Base-by-base conservation (phyloP, 441 rosid genomes). In the Erodium chrysanthum region DNA sequence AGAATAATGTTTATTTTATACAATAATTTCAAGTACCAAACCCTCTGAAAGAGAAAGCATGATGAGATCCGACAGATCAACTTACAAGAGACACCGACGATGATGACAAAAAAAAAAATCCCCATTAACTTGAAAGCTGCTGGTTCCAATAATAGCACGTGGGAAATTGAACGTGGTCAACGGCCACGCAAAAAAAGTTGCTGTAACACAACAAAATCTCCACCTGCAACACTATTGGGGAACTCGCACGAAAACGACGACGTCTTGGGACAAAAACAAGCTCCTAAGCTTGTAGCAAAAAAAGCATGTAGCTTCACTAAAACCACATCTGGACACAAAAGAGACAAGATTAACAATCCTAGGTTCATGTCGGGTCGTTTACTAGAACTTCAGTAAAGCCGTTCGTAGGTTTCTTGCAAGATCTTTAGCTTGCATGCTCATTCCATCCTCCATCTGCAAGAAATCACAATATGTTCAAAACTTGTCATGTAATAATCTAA, bases 381-480 rank as follows among this genome's bases (percentile, higher is more conserved):
- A 46, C 18, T 12, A 12, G 54, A 72, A 56, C 68, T 85, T 73
- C 31, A 66, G 61, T 61, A 80, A 60, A 44, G 90, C 75, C 17
- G 62, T 70, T 75, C 84, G 78, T 33, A 87, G 35, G 67, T 76
- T 79, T 68, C 70, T 76, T 75, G 84, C 80, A 42, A 87, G 81
- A 80, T 84, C 91, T 71, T 79, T 73, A 61, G 66, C 66, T 54
- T 79, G 73, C 74, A 71, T 64, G 35, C 82, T 60, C 66, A 65
- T 75, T 27, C 79, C 79, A 64, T 9, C 75, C 17, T 80, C 86
- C 82, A 81, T 83, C 95, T 89, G 82, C 83, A 78, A 42, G 22
- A 20, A 10, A 50, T 12, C 5, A 8, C 14, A 9, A 7, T 9
- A 4, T 5, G 17, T 7, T 0, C 6, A 31, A 31, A 31, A 0